A percentile compares a stretch with the other conserved stretches of the same genome.
Conservation (phyloP, 352 stramenopile species). For the Pythium coloratum region DNA sequence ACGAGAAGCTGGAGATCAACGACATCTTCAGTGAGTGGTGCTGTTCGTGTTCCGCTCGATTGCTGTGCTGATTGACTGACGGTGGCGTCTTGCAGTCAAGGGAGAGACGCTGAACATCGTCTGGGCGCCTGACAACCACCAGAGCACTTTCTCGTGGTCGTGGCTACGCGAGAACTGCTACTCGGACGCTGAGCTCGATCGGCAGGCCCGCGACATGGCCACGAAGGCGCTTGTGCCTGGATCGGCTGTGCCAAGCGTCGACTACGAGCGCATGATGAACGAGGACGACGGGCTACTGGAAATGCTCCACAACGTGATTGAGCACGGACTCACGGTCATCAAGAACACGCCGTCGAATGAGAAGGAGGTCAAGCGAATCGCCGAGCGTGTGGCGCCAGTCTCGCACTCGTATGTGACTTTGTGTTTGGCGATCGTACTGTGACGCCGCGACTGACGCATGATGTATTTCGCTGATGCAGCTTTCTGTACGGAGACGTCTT, state of each 20-base stretch:
- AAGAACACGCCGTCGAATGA: slow-evolving; percentile 61
- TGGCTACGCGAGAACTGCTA: slow-evolving; percentile 85
- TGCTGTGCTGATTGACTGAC: not conserved
- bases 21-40: slow-evolving; percentile 61
- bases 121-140: slow-evolving; percentile 61
- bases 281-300: slow-evolving; percentile 69
- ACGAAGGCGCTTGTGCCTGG: slow-evolving; percentile 49
- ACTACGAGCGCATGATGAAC: slow-evolving; percentile 70
- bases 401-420: slow-evolving; percentile 64
- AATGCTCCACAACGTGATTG: slow-evolving; percentile 64
- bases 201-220: slow-evolving; percentile 44
- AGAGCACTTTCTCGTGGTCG: slow-evolving; percentile 64
- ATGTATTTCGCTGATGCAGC: slow-evolving; percentile 24
- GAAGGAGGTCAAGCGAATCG: slow-evolving; percentile 67
- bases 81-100: slow-evolving; percentile 43
- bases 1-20: slow-evolving; percentile 58
- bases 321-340: slow-evolving; percentile 73
- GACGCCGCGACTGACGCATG: not conserved
- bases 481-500: slow-evolving; percentile 88
- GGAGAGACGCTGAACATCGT: slow-evolving; percentile 67
- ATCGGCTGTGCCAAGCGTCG: slow-evolving; percentile 48
- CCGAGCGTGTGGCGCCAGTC: slow-evolving; percentile 75
- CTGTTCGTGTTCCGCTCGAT: not conserved
- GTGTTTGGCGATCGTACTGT: not conserved
- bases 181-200: slow-evolving; percentile 49